Conservation (phyloP, 805 yeast genomes). For the Yarrowia yakushimensis region DNA sequence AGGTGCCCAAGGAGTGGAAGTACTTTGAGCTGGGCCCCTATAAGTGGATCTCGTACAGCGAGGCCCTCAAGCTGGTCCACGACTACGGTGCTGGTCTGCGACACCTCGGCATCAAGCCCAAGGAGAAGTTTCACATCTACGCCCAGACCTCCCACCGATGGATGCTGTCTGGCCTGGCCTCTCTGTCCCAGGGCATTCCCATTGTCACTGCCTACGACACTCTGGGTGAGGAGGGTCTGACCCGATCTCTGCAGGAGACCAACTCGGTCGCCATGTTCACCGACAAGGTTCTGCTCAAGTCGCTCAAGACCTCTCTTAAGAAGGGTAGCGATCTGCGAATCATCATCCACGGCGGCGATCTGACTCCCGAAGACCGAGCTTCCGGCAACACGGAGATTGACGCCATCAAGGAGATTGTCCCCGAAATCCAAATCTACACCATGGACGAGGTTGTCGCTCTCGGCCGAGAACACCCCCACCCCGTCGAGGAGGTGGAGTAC, state of each 20-base stretch:
- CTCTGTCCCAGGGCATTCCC: slow-evolving; percentile 74
- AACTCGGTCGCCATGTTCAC: slow-evolving; percentile 75
- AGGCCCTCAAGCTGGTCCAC: slow-evolving; percentile 50
- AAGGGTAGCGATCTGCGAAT: slow-evolving; percentile 57
- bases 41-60: slow-evolving; percentile 57
- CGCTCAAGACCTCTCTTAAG: slow-evolving; percentile 69
- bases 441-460: slow-evolving; percentile 60
- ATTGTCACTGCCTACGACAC: slow-evolving; percentile 96
- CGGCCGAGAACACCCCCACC: slow-evolving; percentile 54
- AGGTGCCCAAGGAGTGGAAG: slow-evolving; percentile 82
- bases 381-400: slow-evolving; percentile 50
- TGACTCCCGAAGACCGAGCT: slow-evolving; percentile 57
- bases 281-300: slow-evolving; percentile 67
- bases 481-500: slow-evolving; percentile 49
- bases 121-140: slow-evolving; percentile 71
- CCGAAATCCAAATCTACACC: slow-evolving; percentile 67
- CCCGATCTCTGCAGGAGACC: slow-evolving; percentile 81
- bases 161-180: slow-evolving; percentile 83
- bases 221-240: slow-evolving; percentile 76
- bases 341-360: slow-evolving; percentile 66
- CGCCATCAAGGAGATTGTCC: slow-evolving; percentile 61
- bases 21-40: slow-evolving; percentile 78
- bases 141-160: slow-evolving; percentile 86
- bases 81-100: slow-evolving; percentile 72
- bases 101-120: slow-evolving; percentile 65